Evolutionary conservation across 2,329 filamentous ascomycete genomes (phyloP), one percentile per base, ranked within the genome.

Genomic region (Orbilia quercus): DNA sequence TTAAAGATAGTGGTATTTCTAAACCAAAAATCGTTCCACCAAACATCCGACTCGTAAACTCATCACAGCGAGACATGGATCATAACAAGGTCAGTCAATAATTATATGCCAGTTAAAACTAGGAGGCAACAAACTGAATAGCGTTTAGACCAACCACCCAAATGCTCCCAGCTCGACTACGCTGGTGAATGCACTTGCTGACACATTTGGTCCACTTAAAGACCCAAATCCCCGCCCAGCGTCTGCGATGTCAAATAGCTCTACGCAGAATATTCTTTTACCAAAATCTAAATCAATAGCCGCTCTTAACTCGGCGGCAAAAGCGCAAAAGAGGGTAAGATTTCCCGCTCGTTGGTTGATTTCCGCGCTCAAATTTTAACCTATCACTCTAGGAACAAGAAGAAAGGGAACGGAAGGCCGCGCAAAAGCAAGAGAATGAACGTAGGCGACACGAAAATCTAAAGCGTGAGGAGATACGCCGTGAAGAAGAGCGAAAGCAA

Each of bases 341-440:
- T 48, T 22, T n/a, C 23, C 25, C 7, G 22, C 36, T 18, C 65
- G n/a, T 1, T 5, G 16, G 5, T 50, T n/a, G 7, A 31, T 31
- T 55, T 44, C 34, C 16, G 20, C 9, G 9, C 38, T 42, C 38
- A 20, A 45, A n/a, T 22, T 22, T 34, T 28, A 51, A 51, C 20
- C 12, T 16, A 6, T 40, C n/a, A 11, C 7, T 40, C 16, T 71
- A 87, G 79, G 92, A 96, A 77, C 91, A 96, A 79, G 87, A 88
- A 51, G 91, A 92, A 75, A 87, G 88, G 12, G 89, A 92, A 77
- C 87, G 89, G 54, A 94, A 91, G 78, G 88, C 89, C 7, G 91
- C 96, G 18, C 88, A 90, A 38, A 96, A 96, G 81, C 86, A 88
- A 14, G 91, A 96, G 77, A 82, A 90, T 34, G 92, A 96, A 79